A percentile compares a stretch with the other conserved stretches of the same genome.
Conservation (phyloP, 768 basidiomycete genomes). For the Boletus tomentosulus region DNA sequence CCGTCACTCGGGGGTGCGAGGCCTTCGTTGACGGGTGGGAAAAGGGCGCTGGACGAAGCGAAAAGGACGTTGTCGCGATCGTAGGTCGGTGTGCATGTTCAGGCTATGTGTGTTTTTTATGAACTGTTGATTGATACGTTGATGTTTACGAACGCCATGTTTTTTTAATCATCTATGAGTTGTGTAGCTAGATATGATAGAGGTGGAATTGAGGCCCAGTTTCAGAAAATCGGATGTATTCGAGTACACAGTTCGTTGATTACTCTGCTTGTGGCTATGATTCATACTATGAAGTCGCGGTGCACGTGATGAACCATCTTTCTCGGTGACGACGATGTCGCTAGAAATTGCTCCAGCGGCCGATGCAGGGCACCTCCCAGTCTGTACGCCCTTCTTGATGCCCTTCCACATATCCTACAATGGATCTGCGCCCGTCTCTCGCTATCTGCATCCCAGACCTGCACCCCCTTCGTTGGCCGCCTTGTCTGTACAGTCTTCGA, state of each 20-base stretch:
- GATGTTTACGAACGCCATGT: not conserved
- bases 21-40: conserved; percentile 42
- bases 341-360: conserved; percentile 20
- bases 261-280: no score
- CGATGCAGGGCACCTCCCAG: conserved; percentile 30
- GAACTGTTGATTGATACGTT: not conserved
- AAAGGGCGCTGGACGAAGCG: conserved; percentile 50
- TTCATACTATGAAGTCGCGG: no score
- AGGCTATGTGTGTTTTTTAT: not conserved
- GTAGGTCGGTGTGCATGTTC: not conserved
- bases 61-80: conserved; percentile 15
- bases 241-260: no score
- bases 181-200: not conserved
- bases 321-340: conserved; percentile 7
- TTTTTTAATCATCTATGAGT: not conserved
- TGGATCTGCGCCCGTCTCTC: conserved; percentile 69
- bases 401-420: conserved; percentile 74
- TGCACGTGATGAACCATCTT: conserved; percentile 6
- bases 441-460: conserved; percentile 60
- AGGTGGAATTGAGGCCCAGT: no score
- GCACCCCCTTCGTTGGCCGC: conserved; percentile 18
- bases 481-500: conserved; percentile 8
- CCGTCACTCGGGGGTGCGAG: conserved; percentile 25
- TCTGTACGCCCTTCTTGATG: conserved; percentile 69
- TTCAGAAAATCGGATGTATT: no score